phyloP scores from a whole-genome alignment of 2,329 filamentous ascomycete species.

The Lasiodiplodia sp. region DNA sequence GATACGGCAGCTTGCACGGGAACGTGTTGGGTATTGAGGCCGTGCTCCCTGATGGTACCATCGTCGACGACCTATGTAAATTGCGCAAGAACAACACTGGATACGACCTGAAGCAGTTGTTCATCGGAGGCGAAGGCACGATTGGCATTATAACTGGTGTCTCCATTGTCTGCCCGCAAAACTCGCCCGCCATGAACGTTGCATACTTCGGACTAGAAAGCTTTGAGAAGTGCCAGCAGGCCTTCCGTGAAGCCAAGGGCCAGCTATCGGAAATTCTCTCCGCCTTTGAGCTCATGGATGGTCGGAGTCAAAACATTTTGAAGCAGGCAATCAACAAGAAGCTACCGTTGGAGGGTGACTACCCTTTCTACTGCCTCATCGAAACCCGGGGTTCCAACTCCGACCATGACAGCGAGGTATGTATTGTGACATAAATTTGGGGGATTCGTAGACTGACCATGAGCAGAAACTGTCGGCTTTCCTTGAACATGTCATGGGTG shows the following conservation, averaged over 20 bases:
- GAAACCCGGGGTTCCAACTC: conserved; percentile 95
- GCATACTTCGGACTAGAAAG: conserved; percentile 92
- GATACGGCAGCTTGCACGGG: conserved; percentile 94
- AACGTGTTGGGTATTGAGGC: conserved; percentile 92
- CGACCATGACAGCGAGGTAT: conserved; percentile 80
- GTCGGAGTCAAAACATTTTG: conserved; percentile 78
- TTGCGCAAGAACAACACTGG: conserved; percentile 99
- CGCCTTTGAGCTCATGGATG: conserved; percentile 97
- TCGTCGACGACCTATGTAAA: conserved; percentile 86
- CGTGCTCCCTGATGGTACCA: conserved; percentile 89
- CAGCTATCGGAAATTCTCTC: conserved; percentile 95
- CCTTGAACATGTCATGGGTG: conserved; percentile 88
- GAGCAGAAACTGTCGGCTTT: conserved; percentile 82
- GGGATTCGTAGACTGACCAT: conserved; percentile 31
- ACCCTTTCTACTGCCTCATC: conserved; percentile 95
- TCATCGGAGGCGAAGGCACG: conserved; percentile 94
- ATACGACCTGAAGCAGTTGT: conserved; percentile 95
- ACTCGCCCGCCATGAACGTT: conserved; percentile 88
- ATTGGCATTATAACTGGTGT: conserved; percentile 93
- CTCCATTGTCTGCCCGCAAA: conserved; percentile 87
- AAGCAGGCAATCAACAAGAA: conserved; percentile 76
- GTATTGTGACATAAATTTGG: conserved; percentile 1
- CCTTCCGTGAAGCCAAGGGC: conserved; percentile 87
- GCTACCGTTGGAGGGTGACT: conserved; percentile 79
- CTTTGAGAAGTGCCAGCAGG: conserved; percentile 85